Base-by-base conservation (phyloP, 2,329 filamentous ascomycete species). In the Domatiomyces globalis region DNA sequence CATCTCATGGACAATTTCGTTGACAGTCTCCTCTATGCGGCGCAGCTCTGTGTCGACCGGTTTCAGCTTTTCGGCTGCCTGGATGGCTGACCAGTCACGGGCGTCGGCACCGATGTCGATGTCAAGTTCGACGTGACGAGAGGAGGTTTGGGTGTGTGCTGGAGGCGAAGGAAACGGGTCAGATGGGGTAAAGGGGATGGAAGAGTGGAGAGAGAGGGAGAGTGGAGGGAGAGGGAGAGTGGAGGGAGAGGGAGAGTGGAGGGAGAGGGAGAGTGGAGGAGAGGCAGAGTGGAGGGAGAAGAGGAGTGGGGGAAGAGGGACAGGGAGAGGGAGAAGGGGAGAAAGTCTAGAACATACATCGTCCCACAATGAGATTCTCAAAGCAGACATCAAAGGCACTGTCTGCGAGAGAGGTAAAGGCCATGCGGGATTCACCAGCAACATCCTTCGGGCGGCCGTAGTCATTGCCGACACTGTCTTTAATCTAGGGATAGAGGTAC, bases 371-470 rank as follows among this genome's bases (percentile, higher is more conserved):
- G 63, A 82, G 69, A 69, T 95, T 96, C 70, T 94, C 86, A 66
- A 95, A 94, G 77, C 90, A 98, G 49, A 98, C 87, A 64, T 96
- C 90, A 65, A 98, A 95, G 8, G 87, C 85, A 33, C 87, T 85
- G 69, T 96, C 89, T 49, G 83, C 83, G 67, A 92, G 85, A 39
- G 89, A 87, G 46, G 90, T 96, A 68, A 98, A 98, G 48, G 90
- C 87, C 67, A 88, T 89, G 66, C 90, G 81, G 68, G 86, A 85
- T 73, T 95, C 89, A 69, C 92, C 92, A 15, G 82, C 85, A 54
- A 96, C 81, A 65, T 98, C 89, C 71, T 85, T 90, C 49, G 92
- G 87, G 55, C 81, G 80, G 65, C 86, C 88, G 71, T 96, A 95
- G 70, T 96, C 88, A 72, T 98, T 98, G 65, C 89, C 90, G 62